phyloP scores from a whole-genome alignment of 2,329 filamentous ascomycete species.

The Colletotrichum musicola region DNA sequence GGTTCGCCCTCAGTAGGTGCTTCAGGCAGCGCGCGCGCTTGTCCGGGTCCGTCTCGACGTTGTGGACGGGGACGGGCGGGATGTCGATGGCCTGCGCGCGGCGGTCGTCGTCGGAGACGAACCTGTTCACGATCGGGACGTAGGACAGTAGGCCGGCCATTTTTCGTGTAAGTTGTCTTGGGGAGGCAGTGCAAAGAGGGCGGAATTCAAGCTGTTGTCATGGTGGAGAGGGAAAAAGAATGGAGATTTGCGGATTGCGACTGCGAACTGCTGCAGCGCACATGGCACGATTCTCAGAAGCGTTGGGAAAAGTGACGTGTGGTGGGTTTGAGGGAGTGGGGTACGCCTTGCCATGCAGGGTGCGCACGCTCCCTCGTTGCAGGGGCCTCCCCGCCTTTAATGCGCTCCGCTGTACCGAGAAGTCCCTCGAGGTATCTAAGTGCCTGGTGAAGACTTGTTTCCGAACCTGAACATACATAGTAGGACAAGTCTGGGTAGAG shows the following conservation, averaged over 20 bases:
- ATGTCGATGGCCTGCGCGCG: conserved; percentile 67
- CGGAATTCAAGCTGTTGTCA: not conserved
- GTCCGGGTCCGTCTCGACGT: conserved; percentile 83
- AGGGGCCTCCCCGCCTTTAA: conserved; percentile 25
- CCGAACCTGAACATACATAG: too few relatives aligned
- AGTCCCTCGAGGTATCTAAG: too few relatives aligned
- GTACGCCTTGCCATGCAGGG: conserved; percentile 11
- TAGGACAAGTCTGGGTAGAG: too few relatives aligned
- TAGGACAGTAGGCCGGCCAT: conserved; percentile 56
- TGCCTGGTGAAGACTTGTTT: too few relatives aligned
- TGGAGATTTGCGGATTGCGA: not conserved
- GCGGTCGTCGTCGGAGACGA: conserved; percentile 46
- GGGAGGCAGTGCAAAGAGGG: too few relatives aligned
- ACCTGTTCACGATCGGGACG: conserved; percentile 54
- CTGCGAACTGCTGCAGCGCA: not conserved
- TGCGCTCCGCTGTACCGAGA: not conserved
- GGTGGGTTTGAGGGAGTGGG: conserved; percentile 36
- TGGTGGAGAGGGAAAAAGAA: not conserved
- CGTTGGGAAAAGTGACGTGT: conserved; percentile 37
- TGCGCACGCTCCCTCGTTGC: conserved; percentile 13
- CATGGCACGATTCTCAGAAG: conserved; percentile 33
- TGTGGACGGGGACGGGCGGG: conserved; percentile 78
- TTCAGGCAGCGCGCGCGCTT: conserved; percentile 87
- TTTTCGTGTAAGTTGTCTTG: not conserved
- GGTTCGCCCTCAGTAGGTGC: conserved; percentile 91